Evolutionary conservation across 768 basidiomycete species (phyloP).

Genomic region (Russula emetica): DNA sequence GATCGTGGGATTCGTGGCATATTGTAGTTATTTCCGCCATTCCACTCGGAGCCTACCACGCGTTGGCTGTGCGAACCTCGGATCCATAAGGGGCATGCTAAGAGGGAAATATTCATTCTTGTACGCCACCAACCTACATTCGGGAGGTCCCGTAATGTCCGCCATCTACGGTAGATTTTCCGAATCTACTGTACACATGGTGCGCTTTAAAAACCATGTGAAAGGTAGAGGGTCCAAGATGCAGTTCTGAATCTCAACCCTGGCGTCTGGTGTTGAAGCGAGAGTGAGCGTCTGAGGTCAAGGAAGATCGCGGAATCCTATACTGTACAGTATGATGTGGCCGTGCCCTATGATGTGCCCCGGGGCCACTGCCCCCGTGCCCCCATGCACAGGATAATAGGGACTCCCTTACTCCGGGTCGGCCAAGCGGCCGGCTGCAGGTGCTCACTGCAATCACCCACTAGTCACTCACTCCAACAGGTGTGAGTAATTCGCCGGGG

Average conservation of each 20-base stretch:
- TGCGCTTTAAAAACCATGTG: neutral
- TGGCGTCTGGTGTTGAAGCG: neutral
- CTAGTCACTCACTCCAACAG: too few relatives aligned
- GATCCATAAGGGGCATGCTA: neutral
- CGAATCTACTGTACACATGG: neutral
- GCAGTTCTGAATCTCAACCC: neutral
- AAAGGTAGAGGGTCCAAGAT: neutral
- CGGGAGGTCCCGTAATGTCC: neutral
- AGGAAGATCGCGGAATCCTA: too few relatives aligned
- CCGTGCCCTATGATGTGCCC: too few relatives aligned
- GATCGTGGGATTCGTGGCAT: slow-evolving; percentile 43
- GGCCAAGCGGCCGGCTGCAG: too few relatives aligned
- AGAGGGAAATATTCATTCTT: neutral
- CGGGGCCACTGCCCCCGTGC: too few relatives aligned
- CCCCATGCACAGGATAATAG: too few relatives aligned
- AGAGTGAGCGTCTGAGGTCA: too few relatives aligned
- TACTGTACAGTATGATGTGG: too few relatives aligned
- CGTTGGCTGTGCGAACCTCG: neutral
- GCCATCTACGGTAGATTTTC: neutral
- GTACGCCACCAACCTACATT: neutral
- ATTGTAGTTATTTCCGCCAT: neutral
- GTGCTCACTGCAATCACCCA: too few relatives aligned
- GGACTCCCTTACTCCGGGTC: too few relatives aligned
- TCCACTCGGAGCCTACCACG: neutral
- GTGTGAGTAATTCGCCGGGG: too few relatives aligned